These are phyloP conservation scores for Citrullus mucosospermus DNA, from an alignment of 306 rosid species.

Conservation along the genomic window DNA sequence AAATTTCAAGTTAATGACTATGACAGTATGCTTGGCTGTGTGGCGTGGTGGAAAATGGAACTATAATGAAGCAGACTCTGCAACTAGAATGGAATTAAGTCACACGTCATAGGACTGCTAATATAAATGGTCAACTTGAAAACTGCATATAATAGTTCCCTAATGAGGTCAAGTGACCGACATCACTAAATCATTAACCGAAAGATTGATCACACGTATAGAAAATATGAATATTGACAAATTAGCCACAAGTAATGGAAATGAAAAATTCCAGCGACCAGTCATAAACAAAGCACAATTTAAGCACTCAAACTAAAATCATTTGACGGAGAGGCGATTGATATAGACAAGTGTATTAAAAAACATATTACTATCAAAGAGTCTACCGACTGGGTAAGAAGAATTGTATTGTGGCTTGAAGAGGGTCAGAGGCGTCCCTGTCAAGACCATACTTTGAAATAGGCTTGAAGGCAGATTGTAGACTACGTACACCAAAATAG, in stretches of 20 bases:
- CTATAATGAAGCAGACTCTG: not conserved
- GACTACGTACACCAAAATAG: not conserved
- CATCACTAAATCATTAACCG: not conserved
- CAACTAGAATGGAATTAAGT: not conserved
- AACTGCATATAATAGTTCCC: not conserved
- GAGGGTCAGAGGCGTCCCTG: not conserved
- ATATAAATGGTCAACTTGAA: not conserved
- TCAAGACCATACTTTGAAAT: not conserved
- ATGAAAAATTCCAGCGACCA: not conserved
- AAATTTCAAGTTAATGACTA: not conserved
- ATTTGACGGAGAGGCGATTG: not conserved
- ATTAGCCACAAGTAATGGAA: not conserved
- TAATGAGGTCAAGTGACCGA: not conserved
- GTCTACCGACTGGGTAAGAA: not conserved
- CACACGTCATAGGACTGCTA: not conserved
- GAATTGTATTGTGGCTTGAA: not conserved
- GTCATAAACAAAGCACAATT: not conserved
- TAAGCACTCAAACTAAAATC: not conserved
- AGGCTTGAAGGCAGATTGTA: not conserved
- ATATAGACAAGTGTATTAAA: not conserved
- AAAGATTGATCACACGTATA: not conserved
- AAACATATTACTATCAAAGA: not conserved
- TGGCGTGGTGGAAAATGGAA: not conserved
- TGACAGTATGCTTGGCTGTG: not conserved
- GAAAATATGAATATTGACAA: not conserved